Base-by-base conservation (phyloP, 768 basidiomycete species). In the Mycena amicta region DNA sequence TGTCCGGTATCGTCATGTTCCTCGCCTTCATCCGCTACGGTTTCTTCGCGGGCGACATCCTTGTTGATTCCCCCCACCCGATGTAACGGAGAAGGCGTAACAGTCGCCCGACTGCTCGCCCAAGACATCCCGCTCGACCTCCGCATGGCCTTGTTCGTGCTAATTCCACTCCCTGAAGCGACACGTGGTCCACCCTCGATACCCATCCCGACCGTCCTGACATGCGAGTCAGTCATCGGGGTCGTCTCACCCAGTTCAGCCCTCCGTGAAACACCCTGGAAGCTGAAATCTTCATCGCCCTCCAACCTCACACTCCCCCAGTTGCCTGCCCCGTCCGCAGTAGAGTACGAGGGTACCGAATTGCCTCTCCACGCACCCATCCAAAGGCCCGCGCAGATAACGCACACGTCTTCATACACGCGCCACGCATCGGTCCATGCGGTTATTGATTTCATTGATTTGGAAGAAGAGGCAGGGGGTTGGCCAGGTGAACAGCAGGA, bases 341-440 rank as follows among this genome's bases (percentile, higher is more conserved):
- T 79, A 1, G 83, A 80, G 62, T 84, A 85, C 2, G 82, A 79
- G 52, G 72, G 66, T 0, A 71, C 62, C 0, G 83, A 79, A 55
- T 81, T 79, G 30, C 76, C 74, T 27, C 86, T 78, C 85, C 81
- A 89, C 3, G 81, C 77, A 15, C 90, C 88, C 66, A 87, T 81
- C 90, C 90, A 93, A n/a, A 92, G 77, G 2, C 89, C 85, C 0
- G 90, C 92, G 66, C 92, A 93, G 45, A 92, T 77, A 39, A 92
- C 76, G 60, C 92, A 93, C 22, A 89, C 87, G 59, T 93, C 92
- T 72, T 94, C 92, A 65, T 93, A 94, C 13, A 93, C 77, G 25
- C 84, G 82, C 90, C 90, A 92, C 6, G 83, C 82, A 60, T 92
- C 92, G 15, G 84, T 80, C 88, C 89, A 91, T 2, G 78, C 63